Evolutionary conservation across 2,329 filamentous ascomycete species (phyloP).

Genomic region (Stenocarpella maydis): DNA sequence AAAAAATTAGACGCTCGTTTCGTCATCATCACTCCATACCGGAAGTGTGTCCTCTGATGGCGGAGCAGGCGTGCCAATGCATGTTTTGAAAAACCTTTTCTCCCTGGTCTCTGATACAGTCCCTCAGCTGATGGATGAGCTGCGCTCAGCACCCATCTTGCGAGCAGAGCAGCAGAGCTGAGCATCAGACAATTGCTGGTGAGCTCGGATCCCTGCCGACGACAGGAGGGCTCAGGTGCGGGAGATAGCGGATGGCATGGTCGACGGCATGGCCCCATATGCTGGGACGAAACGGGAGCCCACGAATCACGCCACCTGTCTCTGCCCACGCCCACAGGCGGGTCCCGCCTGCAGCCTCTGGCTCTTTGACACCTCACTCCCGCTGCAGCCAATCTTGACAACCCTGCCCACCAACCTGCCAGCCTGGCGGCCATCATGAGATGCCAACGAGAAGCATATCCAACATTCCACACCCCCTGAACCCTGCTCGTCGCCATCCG

Average conservation of each 20-base stretch:
- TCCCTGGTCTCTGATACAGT: neutral
- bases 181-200: neutral
- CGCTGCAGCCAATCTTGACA: conserved; percentile 7
- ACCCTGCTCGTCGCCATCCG: neutral
- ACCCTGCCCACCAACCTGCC: neutral
- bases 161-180: no score
- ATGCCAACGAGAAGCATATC: conserved; percentile 8
- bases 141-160: no score
- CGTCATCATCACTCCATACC: conserved; percentile 24
- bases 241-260: conserved; percentile 23
- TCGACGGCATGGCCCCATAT: conserved; percentile 9
- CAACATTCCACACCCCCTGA: neutral
- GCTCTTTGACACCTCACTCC: conserved; percentile 25
- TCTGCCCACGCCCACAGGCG: no score
- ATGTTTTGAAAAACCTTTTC: conserved; percentile 1
- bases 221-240: conserved; percentile 8
- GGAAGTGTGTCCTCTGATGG: conserved; percentile 17
- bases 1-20: conserved; percentile 9
- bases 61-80: conserved; percentile 5
- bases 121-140: no score
- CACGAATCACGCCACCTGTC: conserved; percentile 29
- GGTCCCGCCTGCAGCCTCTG: conserved; percentile 23
- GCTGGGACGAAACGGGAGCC: conserved; percentile 21
- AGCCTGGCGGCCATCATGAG: conserved; percentile 20
- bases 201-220: conserved; percentile 34